Evolutionary conservation across 768 basidiomycete species (phyloP).

Genomic region (Punctularia strigosozonata): DNA sequence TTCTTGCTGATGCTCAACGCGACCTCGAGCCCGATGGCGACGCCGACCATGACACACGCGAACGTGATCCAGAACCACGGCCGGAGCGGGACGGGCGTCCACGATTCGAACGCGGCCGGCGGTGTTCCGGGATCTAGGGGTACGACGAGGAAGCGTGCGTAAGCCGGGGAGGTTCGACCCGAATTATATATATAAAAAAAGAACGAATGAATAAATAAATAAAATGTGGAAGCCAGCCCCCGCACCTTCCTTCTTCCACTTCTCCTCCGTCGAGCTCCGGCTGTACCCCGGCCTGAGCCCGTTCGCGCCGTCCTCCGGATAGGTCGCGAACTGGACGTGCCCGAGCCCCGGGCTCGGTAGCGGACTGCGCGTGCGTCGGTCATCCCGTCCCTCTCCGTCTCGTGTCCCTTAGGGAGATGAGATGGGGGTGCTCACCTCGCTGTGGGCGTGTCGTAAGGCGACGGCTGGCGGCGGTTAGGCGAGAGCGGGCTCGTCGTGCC

Average conservation of each 20-base stretch:
- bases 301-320: not conserved
- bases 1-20: conserved; percentile 34
- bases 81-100: conserved; percentile 34
- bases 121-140: no score
- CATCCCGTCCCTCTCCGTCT: no score
- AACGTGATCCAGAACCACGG: conserved; percentile 35
- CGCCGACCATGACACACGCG: conserved; percentile 22
- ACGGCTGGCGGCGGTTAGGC: not conserved
- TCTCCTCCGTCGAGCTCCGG: not conserved
- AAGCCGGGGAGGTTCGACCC: not conserved
- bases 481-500: not conserved
- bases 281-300: not conserved
- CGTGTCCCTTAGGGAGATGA: no score
- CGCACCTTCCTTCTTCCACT: not conserved
- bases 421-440: not conserved
- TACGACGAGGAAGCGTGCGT: no score
- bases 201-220: not conserved
- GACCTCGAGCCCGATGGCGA: conserved; percentile 34
- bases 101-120: conserved; percentile 7
- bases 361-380: not conserved
- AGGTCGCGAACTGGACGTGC: not conserved
- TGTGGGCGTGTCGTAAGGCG: not conserved
- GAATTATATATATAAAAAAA: not conserved
- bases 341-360: not conserved
- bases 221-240: not conserved